A percentile compares a stretch with the other conserved stretches of the same genome.
Evolutionary conservation across 495 filamentous ascomycete genomes (phyloP).

Genomic region (Hypoxylon crocopeplum): DNA sequence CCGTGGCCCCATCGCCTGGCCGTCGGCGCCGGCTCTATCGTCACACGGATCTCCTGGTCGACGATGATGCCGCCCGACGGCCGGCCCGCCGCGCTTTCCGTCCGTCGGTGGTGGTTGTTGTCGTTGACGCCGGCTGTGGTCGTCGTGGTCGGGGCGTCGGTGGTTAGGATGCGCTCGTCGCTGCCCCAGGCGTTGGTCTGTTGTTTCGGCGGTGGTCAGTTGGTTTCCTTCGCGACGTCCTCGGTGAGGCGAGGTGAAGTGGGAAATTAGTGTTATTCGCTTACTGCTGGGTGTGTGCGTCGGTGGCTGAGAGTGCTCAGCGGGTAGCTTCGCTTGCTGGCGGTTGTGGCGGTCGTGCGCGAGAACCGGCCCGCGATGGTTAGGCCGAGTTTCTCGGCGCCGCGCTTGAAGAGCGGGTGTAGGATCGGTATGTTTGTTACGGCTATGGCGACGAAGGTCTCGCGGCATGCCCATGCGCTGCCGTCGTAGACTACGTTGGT

Average conservation of each 20-base stretch:
- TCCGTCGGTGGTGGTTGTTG: no score
- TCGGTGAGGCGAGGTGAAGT: no score
- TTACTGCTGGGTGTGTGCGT: no score
- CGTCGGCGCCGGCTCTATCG: neutral
- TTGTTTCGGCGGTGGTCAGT: no score
- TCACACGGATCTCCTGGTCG: neutral
- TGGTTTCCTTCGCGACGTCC: no score
- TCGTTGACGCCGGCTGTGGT: no score
- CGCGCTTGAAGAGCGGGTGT: slow-evolving; percentile 52
- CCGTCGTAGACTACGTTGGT: slow-evolving; percentile 29
- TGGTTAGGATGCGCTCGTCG: neutral
- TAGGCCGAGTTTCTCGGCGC: slow-evolving; percentile 31
- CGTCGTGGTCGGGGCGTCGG: no score
- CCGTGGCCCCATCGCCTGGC: neutral
- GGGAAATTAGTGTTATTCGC: no score
- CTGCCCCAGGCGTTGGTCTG: neutral
- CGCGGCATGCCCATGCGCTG: slow-evolving; percentile 56
- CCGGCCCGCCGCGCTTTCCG: neutral
- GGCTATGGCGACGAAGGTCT: slow-evolving; percentile 61
- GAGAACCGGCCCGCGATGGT: neutral
- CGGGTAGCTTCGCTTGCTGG: neutral
- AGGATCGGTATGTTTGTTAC: slow-evolving; percentile 63
- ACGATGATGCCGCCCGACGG: neutral
- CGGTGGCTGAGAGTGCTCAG: neutral
- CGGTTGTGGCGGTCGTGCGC: neutral